Conservation (phyloP, 768 basidiomycete genomes). For the Lyophyllum shimeji region DNA sequence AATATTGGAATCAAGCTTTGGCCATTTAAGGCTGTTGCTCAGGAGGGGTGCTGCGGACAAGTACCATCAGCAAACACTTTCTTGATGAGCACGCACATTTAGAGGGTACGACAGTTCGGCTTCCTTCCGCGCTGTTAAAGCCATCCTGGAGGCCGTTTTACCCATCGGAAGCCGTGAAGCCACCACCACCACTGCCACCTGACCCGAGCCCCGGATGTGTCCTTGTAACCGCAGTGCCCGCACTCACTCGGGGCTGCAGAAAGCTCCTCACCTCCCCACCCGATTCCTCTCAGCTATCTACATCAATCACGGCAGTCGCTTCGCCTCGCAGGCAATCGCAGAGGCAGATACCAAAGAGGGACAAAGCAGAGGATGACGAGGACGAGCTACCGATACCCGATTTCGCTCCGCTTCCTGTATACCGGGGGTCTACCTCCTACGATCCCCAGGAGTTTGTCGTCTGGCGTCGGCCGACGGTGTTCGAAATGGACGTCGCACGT, state of each 20-base stretch:
- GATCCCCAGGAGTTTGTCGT: conserved; percentile 12
- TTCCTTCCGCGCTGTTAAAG: conserved; percentile 14
- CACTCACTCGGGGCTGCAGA: conserved; percentile 2
- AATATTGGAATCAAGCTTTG: neutral
- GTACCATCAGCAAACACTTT: conserved; percentile 15
- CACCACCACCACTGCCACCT: conserved; percentile 12
- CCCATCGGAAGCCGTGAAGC: conserved; percentile 3
- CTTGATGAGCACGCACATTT: conserved; percentile 16
- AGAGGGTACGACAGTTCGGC: conserved; percentile 4
- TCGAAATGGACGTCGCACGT: conserved; percentile 19
- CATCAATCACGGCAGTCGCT: conserved; percentile 1
- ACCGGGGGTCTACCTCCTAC: neutral
- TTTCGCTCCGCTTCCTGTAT: conserved; percentile 16
- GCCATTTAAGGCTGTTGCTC: conserved; percentile 13
- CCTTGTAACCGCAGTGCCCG: conserved; percentile 8
- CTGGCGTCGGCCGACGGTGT: conserved; percentile 13
- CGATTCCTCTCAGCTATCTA: conserved; percentile 1
- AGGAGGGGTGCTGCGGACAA: neutral
- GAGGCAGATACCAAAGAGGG: conserved; percentile 12
- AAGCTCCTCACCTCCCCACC: neutral
- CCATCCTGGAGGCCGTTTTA: conserved; percentile 20
- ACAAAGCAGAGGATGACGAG: conserved; percentile 4
- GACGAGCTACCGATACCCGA: conserved; percentile 12
- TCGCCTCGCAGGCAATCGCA: conserved; percentile 15
- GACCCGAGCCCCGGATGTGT: conserved; percentile 12